Evolutionary conservation across 371 early-diverging fungal genomes (phyloP).

Genomic region (Circinella minor): DNA sequence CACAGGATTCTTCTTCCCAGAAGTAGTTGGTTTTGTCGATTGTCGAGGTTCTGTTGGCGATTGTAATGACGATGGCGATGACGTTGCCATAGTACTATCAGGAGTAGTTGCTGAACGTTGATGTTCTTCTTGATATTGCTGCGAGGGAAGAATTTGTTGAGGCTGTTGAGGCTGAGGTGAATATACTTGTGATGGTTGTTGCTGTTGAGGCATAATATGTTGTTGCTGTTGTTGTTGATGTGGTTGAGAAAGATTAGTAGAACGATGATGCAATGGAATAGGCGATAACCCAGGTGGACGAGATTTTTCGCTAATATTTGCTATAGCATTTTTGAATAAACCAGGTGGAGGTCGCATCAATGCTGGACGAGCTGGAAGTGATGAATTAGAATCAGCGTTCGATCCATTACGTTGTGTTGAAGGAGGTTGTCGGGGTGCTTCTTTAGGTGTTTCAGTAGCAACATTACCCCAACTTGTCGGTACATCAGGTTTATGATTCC

Average conservation of each 20-base stretch:
- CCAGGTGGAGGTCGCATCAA: constrained; percentile 18
- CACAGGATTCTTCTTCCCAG: constrained; percentile 18
- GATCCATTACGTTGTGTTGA: neutral
- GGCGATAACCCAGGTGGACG: constrained; percentile 23
- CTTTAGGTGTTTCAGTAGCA: neutral
- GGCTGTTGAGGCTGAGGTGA: neutral
- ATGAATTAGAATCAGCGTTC: neutral
- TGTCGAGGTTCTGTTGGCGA: constrained; percentile 6
- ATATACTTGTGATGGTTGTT: neutral
- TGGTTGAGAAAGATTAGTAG: neutral
- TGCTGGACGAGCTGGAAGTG: constrained; percentile 1
- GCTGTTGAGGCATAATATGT: neutral
- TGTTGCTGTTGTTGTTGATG: neutral
- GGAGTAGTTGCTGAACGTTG: neutral
- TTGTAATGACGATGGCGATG: neutral
- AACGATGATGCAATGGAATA: constrained; percentile 13
- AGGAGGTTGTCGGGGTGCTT: neutral
- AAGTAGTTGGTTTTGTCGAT: neutral
- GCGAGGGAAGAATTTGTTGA: neutral
- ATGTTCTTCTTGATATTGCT: neutral
- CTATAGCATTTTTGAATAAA: constrained; percentile 15
- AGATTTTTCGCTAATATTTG: neutral
- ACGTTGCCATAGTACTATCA: neutral
- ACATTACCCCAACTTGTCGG: neutral
- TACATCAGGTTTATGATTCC: neutral